Evolutionary conservation across 805 yeast species (phyloP), one percentile per base, ranked within the genome.

Genomic region (Ogataea philodendri): DNA sequence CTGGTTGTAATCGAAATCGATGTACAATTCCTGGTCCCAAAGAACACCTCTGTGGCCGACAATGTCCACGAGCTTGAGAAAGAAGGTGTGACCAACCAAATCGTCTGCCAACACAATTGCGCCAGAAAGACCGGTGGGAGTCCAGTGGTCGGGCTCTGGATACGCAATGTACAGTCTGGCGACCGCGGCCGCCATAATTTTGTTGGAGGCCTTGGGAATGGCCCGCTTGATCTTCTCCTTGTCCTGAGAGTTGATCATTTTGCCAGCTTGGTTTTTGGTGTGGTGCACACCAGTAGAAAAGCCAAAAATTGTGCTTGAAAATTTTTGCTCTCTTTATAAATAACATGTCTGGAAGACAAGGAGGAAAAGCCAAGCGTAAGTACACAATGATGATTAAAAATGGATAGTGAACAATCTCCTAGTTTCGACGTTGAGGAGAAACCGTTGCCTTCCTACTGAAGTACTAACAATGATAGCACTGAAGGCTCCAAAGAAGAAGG

Each of bases 311-410:
- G 30, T 36, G 27, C 29, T 26, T 17, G 11, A 24, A 15, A n/a
- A 22, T 27, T 30, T 30, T 16, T 15, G n/a, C n/a, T n/a, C n/a
- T n/a, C n/a, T n/a, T n/a, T n/a, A n/a, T n/a, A n/a, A n/a, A n/a
- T n/a, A n/a, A n/a, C n/a, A 87, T 88, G 96, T 87, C 96, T 32
- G 88, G 95, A 55, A 88, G 96, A 70, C 96, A 89, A 72, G 97
- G 97, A 59, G 97, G 97, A 57, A 89, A 89, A 63, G 79, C 89
- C 42, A 89, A 89, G 78, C 97, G 88, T 68, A 57, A 42, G 78
- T 66, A 30, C 31, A 21, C n/a, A 7, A 43, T 47, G 52, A 47
- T 47, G 52, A 47, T 32, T 21, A 38, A 32, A 44, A 34, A 47
- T 43, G 52, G 52, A 47, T 47, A 47, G 49, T 47, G 52, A 47